Evolutionary conservation across 768 basidiomycete genomes (phyloP).

Genomic region (Fomitopsis pulvina): DNA sequence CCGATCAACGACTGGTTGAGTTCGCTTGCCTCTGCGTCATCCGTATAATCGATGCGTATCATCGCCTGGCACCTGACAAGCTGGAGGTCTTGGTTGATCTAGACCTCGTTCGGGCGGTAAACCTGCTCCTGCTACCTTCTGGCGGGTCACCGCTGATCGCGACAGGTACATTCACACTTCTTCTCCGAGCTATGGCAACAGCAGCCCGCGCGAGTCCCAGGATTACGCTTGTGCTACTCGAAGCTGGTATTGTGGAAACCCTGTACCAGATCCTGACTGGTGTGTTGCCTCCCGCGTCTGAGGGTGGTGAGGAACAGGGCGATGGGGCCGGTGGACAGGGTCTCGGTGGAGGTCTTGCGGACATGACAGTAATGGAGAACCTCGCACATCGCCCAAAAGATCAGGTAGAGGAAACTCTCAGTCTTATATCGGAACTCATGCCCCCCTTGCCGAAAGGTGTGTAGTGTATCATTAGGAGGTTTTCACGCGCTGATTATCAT

Average conservation of each 20-base stretch:
- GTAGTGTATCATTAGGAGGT: constrained; percentile 6
- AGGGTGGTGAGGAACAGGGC: constrained; percentile 54
- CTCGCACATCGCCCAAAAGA: constrained; percentile 95
- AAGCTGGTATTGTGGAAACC: constrained; percentile 89
- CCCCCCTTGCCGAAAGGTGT: constrained; percentile 89
- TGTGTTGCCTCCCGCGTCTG: constrained; percentile 67
- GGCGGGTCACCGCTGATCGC: constrained; percentile 84
- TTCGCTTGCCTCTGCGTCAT: constrained; percentile 94
- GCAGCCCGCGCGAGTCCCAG: constrained; percentile 85
- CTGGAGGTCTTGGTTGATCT: constrained; percentile 81
- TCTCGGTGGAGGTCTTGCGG: constrained; percentile 81
- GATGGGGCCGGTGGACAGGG: constrained; percentile 62
- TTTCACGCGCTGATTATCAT: background rate
- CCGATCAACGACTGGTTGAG: constrained; percentile 96
- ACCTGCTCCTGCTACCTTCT: constrained; percentile 76
- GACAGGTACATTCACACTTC: constrained; percentile 79
- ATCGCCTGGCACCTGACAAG: constrained; percentile 77
- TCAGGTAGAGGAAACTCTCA: constrained; percentile 90
- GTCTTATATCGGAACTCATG: constrained; percentile 84
- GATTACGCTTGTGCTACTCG: constrained; percentile 79
- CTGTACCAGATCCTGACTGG: constrained; percentile 95
- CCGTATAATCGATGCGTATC: constrained; percentile 87
- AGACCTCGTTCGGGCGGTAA: constrained; percentile 76
- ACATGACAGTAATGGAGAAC: constrained; percentile 98
- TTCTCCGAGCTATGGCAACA: constrained; percentile 82